A percentile compares a stretch with the other conserved stretches of the same genome.
Evolutionary conservation across 1,284 basidiomycete genomes (phyloP).

Genomic region (Boletellus deceptivus): DNA sequence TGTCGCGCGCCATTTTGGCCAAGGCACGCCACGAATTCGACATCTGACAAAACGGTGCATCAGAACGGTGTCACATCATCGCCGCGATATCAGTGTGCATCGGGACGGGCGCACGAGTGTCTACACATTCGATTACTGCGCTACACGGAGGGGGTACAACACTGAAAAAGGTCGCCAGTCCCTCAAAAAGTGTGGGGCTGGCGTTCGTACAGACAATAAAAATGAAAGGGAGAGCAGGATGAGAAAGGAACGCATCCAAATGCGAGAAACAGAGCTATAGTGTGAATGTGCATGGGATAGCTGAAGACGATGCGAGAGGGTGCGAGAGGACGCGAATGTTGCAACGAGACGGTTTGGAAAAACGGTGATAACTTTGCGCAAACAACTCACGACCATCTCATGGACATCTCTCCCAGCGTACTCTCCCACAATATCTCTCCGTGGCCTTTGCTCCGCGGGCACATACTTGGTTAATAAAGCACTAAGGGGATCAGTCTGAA

Average conservation of each 20-base stretch:
- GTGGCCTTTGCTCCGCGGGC: slow-evolving; percentile 68
- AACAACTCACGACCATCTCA: slow-evolving; percentile 65
- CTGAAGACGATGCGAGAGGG: slow-evolving; percentile 5
- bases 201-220: slow-evolving; percentile 22
- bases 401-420: slow-evolving; percentile 70
- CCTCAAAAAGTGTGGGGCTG: slow-evolving; percentile 4
- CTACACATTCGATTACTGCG: slow-evolving; percentile 23
- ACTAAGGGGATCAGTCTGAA: slow-evolving; percentile 78
- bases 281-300: slow-evolving; percentile 14
- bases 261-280: slow-evolving; percentile 22
- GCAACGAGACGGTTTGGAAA: slow-evolving; percentile 9
- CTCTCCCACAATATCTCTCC: slow-evolving; percentile 68
- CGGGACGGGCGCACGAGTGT: neutral
- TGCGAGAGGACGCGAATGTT: slow-evolving; percentile 4
- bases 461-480: slow-evolving; percentile 79
- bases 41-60: slow-evolving; percentile 49
- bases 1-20: slow-evolving; percentile 74
- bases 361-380: slow-evolving; percentile 13
- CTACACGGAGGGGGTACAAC: slow-evolving; percentile 25
- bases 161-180: slow-evolving; percentile 16
- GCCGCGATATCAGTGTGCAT: neutral
- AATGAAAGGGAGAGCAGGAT: slow-evolving; percentile 25
- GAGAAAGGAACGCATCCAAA: slow-evolving; percentile 24
- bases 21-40: slow-evolving; percentile 80
- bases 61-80: slow-evolving; percentile 12